Conservation (phyloP, 176 grass and related monocot species). For the Raddia guianensis region DNA sequence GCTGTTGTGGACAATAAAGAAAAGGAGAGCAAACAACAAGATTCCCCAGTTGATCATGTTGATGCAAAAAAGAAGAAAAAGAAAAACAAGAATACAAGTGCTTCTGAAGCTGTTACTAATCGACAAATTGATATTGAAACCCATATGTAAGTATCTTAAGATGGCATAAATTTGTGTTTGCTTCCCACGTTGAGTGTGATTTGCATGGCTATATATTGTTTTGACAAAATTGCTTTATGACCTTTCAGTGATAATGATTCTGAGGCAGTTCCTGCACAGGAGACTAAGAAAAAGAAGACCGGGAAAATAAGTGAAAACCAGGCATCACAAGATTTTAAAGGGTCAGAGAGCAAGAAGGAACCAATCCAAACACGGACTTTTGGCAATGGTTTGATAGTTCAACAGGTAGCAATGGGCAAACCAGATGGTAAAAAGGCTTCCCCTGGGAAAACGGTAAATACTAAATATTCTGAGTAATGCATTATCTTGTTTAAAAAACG, state of each 20-base stretch:
- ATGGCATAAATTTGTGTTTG: neutral
- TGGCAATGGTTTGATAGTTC: slow-evolving; percentile 76
- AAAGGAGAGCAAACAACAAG: slow-evolving; percentile 36
- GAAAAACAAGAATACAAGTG: slow-evolving; percentile 51
- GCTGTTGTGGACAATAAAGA: slow-evolving; percentile 34
- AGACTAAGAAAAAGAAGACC: slow-evolving; percentile 44
- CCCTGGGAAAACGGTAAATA: slow-evolving; percentile 67
- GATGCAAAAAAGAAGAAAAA: slow-evolving; percentile 56
- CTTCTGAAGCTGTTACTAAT: slow-evolving; percentile 38
- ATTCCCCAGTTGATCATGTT: slow-evolving; percentile 19
- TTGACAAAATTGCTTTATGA: neutral
- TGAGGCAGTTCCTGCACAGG: slow-evolving; percentile 29
- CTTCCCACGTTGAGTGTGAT: neutral
- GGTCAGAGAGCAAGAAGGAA: slow-evolving; percentile 45
- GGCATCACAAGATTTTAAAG: slow-evolving; percentile 33
- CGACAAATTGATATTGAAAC: slow-evolving; percentile 42
- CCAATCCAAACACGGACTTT: slow-evolving; percentile 62
- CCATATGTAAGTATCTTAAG: slow-evolving; percentile 38
- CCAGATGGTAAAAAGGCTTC: slow-evolving; percentile 83
- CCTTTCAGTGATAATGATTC: slow-evolving; percentile 32
- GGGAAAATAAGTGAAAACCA: slow-evolving; percentile 34
- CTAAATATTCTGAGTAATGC: slow-evolving; percentile 35
- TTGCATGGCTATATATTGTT: neutral
- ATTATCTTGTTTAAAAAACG: neutral
- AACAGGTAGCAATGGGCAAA: slow-evolving; percentile 72